A percentile compares a stretch with the other conserved stretches of the same genome.
These are phyloP conservation scores for Tricholoma sp. DNA, from an alignment of 768 basidiomycete genomes.

Conservation along the genomic window DNA sequence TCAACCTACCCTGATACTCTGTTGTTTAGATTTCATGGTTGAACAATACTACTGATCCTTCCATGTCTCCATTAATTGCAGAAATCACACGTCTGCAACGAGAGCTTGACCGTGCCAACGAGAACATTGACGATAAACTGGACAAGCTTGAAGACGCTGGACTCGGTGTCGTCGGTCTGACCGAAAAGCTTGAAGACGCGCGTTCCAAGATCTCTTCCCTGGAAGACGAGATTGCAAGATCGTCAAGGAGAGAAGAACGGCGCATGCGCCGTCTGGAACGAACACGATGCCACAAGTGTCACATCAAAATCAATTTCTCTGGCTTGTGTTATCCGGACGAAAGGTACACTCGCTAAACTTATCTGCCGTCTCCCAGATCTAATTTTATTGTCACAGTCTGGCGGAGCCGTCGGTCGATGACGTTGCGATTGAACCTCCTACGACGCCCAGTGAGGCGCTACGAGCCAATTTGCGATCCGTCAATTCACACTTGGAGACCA, in stretches of 20 bases:
- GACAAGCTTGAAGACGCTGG: conserved; percentile 82
- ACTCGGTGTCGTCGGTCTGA: conserved; percentile 64
- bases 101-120: conserved; percentile 76
- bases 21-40: conserved; percentile 65
- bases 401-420: conserved; percentile 44
- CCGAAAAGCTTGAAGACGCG: conserved; percentile 68
- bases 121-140: conserved; percentile 83
- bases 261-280: conserved; percentile 53
- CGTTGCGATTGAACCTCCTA: conserved; percentile 54
- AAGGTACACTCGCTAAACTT: conserved; percentile 38
- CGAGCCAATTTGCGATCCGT: conserved; percentile 54
- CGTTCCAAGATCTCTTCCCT: conserved; percentile 48
- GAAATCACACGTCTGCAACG: conserved; percentile 71
- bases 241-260: conserved; percentile 68
- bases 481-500: conserved; percentile 54
- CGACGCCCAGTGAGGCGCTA: conserved; percentile 61
- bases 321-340: conserved; percentile 46
- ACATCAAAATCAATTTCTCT: conserved; percentile 52
- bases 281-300: conserved; percentile 66
- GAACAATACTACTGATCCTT: conserved; percentile 55
- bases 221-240: conserved; percentile 64
- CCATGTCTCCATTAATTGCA: conserved; percentile 55
- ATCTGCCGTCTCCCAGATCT: not conserved
- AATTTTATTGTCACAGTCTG: conserved; percentile 34
- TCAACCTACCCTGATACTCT: not conserved